Base-by-base conservation (phyloP, 2,329 filamentous ascomycete species). In the Clathrospora elynae region DNA sequence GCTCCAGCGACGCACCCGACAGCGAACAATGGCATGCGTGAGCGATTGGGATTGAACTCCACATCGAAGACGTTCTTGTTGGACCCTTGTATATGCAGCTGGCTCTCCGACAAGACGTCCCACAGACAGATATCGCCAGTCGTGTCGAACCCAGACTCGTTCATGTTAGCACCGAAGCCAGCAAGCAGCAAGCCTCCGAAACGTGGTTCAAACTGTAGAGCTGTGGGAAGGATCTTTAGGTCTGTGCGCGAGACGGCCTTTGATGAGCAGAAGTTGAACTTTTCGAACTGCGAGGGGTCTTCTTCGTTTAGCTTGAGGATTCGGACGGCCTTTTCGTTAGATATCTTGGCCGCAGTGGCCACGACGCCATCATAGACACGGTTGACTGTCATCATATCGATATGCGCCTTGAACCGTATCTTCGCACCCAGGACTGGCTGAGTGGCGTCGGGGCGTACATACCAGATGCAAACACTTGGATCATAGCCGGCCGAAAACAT, bases 401-500 rank as follows among this genome's bases (percentile, higher is more conserved):
- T 74, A 17, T 72, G 66, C 2, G 73, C 74, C 20, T 71, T 59
- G 55, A 83, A 78, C 5, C 50, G 46, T 5, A 81, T 53, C 2
- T 55, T 46, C 3, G 42, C 40, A 8, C 36, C 42, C 28, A 57
- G 31, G 18, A 42, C 24, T 3, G 59, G 62, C 35, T 67, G 62
- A 1, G 32, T 17, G 6, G 61, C 55, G 18, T 62, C 60, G 5
- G 54, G 49, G 5, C 37, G 38, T 1, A 70, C 64, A 46, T 76
- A 63, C 57, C 73, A 76, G 4, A 69, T 53, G 19, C 67, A 59
- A 4, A 83, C 71, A 2, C 72, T 75, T 2, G 72, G 64, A 42
- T 85, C 81, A 42, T 78, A 81, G 3, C 81, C 80, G 1, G 78
- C 75, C 1, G 79, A 80, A 48, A 75, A 80, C 34, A 83, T 69